phyloP scores from a whole-genome alignment of 2,329 filamentous ascomycete species.

The Stromatinia cepivora region DNA sequence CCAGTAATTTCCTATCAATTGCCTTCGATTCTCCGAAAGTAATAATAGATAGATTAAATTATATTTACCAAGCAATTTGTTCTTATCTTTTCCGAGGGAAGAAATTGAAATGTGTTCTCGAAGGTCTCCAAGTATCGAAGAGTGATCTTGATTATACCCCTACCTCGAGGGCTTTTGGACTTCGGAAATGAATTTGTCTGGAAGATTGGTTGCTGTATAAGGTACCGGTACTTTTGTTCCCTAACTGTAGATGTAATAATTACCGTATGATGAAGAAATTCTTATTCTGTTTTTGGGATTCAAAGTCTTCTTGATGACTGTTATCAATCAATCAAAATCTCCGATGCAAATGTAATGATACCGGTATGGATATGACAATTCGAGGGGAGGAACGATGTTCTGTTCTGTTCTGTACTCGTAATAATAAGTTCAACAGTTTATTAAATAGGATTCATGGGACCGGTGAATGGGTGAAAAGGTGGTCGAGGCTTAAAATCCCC shows the following conservation, averaged over 20 bases:
- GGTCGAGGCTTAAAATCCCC: conserved; percentile 7
- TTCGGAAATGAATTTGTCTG: neutral
- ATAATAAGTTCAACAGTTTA: no score
- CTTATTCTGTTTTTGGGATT: no score
- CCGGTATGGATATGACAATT: no score
- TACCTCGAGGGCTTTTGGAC: neutral
- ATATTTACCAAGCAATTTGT: neutral
- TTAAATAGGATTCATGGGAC: no score
- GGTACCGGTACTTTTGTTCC: no score
- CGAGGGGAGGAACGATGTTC: no score
- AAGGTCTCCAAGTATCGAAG: neutral
- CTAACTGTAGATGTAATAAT: neutral
- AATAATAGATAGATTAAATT: conserved; percentile 6
- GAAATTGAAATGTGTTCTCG: conserved; percentile 3
- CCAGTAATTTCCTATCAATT: conserved; percentile 2
- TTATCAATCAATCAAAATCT: no score
- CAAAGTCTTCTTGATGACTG: no score
- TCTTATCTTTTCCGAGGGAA: neutral
- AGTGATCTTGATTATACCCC: neutral
- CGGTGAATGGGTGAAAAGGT: neutral
- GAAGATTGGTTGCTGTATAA: neutral
- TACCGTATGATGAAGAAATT: neutral
- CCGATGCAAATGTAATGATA: no score
- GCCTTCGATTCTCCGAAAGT: neutral
- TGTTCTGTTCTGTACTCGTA: no score